Conservation (phyloP, 306 rosid genomes). For the Quercus wislizeni region DNA sequence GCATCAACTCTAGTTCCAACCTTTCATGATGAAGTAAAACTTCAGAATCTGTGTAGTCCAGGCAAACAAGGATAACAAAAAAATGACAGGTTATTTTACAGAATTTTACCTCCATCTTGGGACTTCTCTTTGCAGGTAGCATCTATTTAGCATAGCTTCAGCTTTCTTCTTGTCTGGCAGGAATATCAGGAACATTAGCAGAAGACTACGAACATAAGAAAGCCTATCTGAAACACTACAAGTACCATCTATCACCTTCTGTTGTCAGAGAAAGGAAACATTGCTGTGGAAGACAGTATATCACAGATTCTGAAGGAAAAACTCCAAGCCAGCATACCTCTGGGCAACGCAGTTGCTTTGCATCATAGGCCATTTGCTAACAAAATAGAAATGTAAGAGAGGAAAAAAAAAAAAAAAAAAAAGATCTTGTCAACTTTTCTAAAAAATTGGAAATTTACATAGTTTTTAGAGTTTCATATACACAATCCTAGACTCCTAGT, state of each 20-base stretch:
- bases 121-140: conserved; percentile 76
- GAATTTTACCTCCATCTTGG: conserved; percentile 78
- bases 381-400: conserved; percentile 2
- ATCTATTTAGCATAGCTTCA: conserved; percentile 76
- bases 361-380: conserved; percentile 91
- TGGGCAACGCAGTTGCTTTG: conserved; percentile 66
- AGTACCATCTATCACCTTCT: conserved; percentile 50
- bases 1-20: conserved; percentile 67
- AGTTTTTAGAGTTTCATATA: conserved; percentile 1
- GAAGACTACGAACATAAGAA: not conserved
- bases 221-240: conserved; percentile 5
- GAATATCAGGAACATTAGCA: conserved; percentile 12
- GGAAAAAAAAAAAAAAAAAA: not conserved
- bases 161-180: conserved; percentile 61
- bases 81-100: conserved; percentile 8
- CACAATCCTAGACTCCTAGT: conserved; percentile 8
- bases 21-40: conserved; percentile 33
- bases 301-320: conserved; percentile 77
- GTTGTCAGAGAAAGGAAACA: conserved; percentile 82
- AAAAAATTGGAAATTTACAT: not conserved
- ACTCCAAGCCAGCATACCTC: conserved; percentile 88
- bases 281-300: conserved; percentile 65
- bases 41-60: conserved; percentile 1
- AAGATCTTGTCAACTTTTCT: not conserved
- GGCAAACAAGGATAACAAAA: conserved; percentile 12